Evolutionary conservation across 2,329 filamentous ascomycete genomes (phyloP).

Genomic region (Alternaria sp.): DNA sequence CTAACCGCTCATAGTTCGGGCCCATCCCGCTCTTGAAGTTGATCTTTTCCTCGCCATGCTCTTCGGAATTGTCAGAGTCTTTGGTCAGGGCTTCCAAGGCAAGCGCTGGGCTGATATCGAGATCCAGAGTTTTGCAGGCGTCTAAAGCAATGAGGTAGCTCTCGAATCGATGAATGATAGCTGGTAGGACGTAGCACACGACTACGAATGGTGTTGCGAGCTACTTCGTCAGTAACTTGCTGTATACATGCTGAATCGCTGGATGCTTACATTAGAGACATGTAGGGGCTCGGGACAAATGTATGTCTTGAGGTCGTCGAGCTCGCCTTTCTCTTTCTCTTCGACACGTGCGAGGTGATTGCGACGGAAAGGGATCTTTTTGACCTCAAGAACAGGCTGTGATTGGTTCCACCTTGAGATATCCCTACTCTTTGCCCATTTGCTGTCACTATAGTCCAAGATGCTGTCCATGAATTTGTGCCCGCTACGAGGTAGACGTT

Average conservation of each 20-base stretch:
- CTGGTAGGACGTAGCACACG: conserved; percentile 80
- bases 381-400: conserved; percentile 84
- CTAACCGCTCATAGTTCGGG: conserved; percentile 83
- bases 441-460: conserved; percentile 82
- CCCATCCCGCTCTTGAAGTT: conserved; percentile 88
- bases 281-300: conserved; percentile 79
- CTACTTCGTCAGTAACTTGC: conserved; percentile 53
- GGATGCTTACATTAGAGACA: conserved; percentile 74
- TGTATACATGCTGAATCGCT: neutral
- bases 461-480: conserved; percentile 65
- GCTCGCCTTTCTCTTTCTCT: conserved; percentile 62
- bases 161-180: conserved; percentile 85
- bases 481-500: conserved; percentile 56
- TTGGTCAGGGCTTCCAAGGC: conserved; percentile 93
- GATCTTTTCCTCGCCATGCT: conserved; percentile 71
- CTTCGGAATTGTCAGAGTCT: conserved; percentile 84
- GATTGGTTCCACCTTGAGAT: conserved; percentile 63
- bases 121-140: conserved; percentile 70
- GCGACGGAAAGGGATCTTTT: conserved; percentile 77
- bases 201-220: conserved; percentile 74
- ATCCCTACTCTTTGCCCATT: conserved; percentile 69
- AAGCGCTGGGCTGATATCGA: conserved; percentile 71
- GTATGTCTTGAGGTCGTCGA: conserved; percentile 65
- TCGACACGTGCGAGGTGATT: conserved; percentile 77
- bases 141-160: conserved; percentile 82